Conservation (phyloP, 495 filamentous ascomycete species). For the Evansstolkia leycettana region DNA sequence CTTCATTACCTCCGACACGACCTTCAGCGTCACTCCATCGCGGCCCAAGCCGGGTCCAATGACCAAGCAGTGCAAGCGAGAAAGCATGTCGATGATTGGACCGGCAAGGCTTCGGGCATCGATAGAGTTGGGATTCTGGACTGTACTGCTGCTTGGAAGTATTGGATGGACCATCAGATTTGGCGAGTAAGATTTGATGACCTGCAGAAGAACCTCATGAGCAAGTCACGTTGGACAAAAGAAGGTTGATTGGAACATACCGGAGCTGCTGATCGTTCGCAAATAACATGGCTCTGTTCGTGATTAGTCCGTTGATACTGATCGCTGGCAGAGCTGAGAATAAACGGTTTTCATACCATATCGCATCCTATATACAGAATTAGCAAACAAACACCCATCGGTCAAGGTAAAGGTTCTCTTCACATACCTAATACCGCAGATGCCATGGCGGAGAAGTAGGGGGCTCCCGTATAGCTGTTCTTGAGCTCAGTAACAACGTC, state of each 20-base stretch:
- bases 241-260: slow-evolving; percentile 16
- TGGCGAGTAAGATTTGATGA: slow-evolving; percentile 95
- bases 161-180: slow-evolving; percentile 98
- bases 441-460: slow-evolving; percentile 96
- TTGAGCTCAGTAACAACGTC: too few species aligned
- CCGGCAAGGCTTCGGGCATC: slow-evolving; percentile 48
- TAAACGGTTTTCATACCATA: slow-evolving; percentile 44
- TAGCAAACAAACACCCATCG: too few species aligned
- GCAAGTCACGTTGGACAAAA: too few species aligned
- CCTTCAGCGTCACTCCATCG: slow-evolving; percentile 81
- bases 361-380: slow-evolving; percentile 47
- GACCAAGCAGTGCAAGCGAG: slow-evolving; percentile 82
- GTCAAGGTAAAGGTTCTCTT: background rate
- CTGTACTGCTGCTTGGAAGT: slow-evolving; percentile 57
- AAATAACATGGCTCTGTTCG: slow-evolving; percentile 90
- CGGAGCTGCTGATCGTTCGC: slow-evolving; percentile 72
- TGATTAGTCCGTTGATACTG: too few species aligned
- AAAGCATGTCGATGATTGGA: slow-evolving; percentile 69
- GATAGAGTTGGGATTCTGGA: slow-evolving; percentile 26
- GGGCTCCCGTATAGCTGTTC: slow-evolving; percentile 83
- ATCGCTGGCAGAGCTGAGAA: too few species aligned
- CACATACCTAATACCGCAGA: slow-evolving; percentile 62
- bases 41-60: slow-evolving; percentile 87
- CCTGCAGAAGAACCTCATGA: too few species aligned
- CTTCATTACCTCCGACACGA: slow-evolving; percentile 64